phyloP scores from a whole-genome alignment of 176 grass and related monocot species.

The Hsuehochloa calcarea region DNA sequence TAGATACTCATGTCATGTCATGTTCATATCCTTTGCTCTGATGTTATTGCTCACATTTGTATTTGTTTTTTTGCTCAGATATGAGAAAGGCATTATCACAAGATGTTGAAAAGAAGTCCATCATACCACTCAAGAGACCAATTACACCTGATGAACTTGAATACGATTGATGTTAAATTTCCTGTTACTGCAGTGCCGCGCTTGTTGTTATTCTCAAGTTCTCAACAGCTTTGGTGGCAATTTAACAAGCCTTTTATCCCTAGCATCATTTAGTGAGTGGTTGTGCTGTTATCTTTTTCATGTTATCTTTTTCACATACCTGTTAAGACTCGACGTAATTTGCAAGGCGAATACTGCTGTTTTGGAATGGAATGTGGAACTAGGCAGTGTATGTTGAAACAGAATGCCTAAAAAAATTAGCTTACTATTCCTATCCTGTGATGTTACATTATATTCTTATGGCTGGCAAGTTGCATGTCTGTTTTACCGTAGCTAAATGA shows the following conservation, averaged over 20 bases:
- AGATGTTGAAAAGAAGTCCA: constrained; percentile 91
- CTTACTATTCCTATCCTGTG: neutral
- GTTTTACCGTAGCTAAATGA: neutral
- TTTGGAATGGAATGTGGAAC: neutral
- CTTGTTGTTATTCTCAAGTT: neutral
- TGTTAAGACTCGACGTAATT: neutral
- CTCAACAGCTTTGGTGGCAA: neutral
- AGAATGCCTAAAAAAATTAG: neutral
- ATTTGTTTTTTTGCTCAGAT: constrained; percentile 44
- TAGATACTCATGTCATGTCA: neutral
- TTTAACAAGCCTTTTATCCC: neutral
- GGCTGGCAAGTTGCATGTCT: neutral
- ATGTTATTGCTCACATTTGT: constrained; percentile 2
- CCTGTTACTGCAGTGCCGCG: neutral
- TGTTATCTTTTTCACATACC: neutral
- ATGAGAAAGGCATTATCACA: constrained; percentile 95
- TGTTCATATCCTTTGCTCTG: neutral
- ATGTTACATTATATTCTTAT: neutral
- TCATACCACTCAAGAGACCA: constrained; percentile 87
- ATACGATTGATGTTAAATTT: constrained; percentile 68
- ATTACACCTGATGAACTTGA: constrained; percentile 97
- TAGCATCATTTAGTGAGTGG: neutral
- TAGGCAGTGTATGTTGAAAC: neutral
- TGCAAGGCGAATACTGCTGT: neutral
- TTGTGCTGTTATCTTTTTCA: neutral